A percentile compares a stretch with the other conserved stretches of the same genome.
Conservation (phyloP, 176 grass and related monocot genomes). For the Oryza glumipatula region DNA sequence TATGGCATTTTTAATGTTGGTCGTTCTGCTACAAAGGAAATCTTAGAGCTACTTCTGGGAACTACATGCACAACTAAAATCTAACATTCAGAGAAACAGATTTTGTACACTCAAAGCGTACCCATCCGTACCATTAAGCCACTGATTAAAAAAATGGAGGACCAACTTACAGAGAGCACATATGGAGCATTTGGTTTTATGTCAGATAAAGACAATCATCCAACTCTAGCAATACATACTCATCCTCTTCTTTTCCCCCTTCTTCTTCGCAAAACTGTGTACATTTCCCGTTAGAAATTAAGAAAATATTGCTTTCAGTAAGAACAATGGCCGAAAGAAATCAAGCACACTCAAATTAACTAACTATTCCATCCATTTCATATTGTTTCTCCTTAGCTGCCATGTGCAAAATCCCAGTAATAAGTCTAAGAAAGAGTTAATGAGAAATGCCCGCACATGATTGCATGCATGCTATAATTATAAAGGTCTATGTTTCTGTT, state of each 20-base stretch:
- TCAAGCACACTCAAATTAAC: not conserved
- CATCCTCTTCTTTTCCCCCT: conserved; percentile 46
- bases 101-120: not conserved
- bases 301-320: not conserved
- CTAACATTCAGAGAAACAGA: not conserved
- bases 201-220: conserved; percentile 62
- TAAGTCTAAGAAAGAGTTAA: no score
- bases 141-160: not conserved
- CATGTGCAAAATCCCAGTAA: no score
- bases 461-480: no score
- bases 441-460: no score
- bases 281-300: no score
- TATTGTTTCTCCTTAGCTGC: no score
- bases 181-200: conserved; percentile 64
- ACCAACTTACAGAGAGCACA: conserved; percentile 68
- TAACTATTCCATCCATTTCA: no score
- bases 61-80: not conserved
- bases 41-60: not conserved
- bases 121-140: not conserved
- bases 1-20: not conserved
- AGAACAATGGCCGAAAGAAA: not conserved
- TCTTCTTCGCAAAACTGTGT: not conserved
- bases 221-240: conserved; percentile 74
- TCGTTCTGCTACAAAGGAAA: not conserved
- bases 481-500: no score